Base-by-base conservation (phyloP, 2,329 filamentous ascomycete genomes). In the Neonectria magnoliae region DNA sequence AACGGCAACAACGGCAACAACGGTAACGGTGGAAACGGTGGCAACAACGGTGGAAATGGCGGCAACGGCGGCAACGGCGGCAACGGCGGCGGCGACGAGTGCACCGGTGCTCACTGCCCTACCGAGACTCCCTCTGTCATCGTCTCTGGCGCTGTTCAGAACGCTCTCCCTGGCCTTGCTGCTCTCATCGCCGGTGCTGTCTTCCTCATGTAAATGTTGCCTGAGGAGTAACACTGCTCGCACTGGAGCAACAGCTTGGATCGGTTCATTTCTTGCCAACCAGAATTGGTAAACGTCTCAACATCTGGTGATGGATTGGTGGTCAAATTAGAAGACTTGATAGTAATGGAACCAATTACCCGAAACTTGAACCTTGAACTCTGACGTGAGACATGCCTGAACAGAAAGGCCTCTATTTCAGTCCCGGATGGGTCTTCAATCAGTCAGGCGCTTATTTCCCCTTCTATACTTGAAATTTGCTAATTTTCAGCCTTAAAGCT, bases 91-190 rank as follows among this genome's bases (percentile, higher is more conserved):
- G 33, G 14, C 50, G 13, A 8, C 18, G 38, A 41, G 16, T n/a
- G 38, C 16, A 41, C 16, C 16, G n/a, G 38, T 18, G n/a, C 6
- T 5, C 18, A 33, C 57, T 20, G 48, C 47, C 13, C 52, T 22
- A 6, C 48, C 29, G 48, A 63, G 55, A 61, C 50, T 6, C 60
- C 64, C 29, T 62, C 68, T n/a, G 66, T 75, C 27, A 63, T 75
- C 57, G 69, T 64, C 22, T 68, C 71, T n/a, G 71, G 70, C 29
- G 65, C 74, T 18, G 66, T 60, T 55, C 65, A 75, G 72, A 69
- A 74, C 59, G 65, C 71, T 27, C 65, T 61, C 38, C 61, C 68
- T 25, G 69, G 73, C 44, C 33, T 75, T 36, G 70, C 71, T 9
- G 65, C 66, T 18, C 57, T 72, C 54, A 47, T 76, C 18, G 70